A percentile compares a stretch with the other conserved stretches of the same genome.
phyloP scores from a whole-genome alignment of 2,329 filamentous ascomycete species.

The Rugonectria rugulosa region DNA sequence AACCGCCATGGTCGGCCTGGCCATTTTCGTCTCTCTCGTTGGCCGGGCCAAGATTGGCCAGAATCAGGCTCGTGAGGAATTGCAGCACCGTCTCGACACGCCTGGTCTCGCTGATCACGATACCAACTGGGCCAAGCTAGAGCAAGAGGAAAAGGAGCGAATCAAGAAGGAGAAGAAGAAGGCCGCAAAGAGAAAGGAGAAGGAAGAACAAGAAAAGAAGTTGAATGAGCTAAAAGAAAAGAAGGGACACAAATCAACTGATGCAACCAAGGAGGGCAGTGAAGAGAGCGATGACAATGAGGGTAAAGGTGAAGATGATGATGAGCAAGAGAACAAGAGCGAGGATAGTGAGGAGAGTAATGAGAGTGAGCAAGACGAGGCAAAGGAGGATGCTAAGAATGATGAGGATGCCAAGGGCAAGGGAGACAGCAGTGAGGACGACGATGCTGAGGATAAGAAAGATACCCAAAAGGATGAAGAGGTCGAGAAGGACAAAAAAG shows the following conservation, averaged over 20 bases:
- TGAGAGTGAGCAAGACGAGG: constrained; percentile 28
- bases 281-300: not conserved
- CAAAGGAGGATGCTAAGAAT: constrained; percentile 29
- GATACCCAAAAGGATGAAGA: constrained; percentile 21
- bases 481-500: not conserved
- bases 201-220: constrained; percentile 44
- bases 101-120: constrained; percentile 45
- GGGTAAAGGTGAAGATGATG: not conserved
- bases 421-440: constrained; percentile 13
- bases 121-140: constrained; percentile 56
- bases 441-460: constrained; percentile 12
- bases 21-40: constrained; percentile 82
- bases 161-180: constrained; percentile 49
- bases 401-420: constrained; percentile 20
- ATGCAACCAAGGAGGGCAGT: constrained; percentile 5
- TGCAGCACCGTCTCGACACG: constrained; percentile 49
- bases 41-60: constrained; percentile 78
- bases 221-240: constrained; percentile 43
- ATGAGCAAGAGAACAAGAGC: not conserved
- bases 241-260: constrained; percentile 35
- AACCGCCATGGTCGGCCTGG: constrained; percentile 85
- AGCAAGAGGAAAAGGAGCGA: constrained; percentile 50
- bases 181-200: constrained; percentile 46
- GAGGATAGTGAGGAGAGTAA: constrained; percentile 5
- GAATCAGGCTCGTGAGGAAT: constrained; percentile 37